Evolutionary conservation across 768 basidiomycete genomes (phyloP), one percentile per base, ranked within the genome.

Genomic region (Suillus subaureus): DNA sequence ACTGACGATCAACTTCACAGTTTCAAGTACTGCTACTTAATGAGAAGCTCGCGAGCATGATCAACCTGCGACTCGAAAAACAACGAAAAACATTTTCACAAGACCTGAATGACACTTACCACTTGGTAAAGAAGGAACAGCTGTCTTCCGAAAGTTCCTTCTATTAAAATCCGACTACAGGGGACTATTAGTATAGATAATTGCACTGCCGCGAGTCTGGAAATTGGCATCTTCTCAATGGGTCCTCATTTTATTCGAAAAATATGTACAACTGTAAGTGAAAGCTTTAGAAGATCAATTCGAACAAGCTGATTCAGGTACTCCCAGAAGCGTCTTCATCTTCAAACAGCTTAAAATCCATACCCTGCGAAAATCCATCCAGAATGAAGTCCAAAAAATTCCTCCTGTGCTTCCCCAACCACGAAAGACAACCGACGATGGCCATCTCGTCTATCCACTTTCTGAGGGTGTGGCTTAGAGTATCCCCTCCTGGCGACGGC

Each of bases 351-450:
- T 58, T 58, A 23, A 58, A 39, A 26, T 16, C 3, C 37, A 39
- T 16, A 15, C 15, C 37, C 56, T 23, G 56, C 37, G 4, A 2
- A 39, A 58, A 39, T 37, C 13, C n/a, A 13, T 56, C 35, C 35
- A 56, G 21, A 15, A 23, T 13, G 4, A 15, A 56, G 13, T 67
- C 49, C 23, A 64, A 39, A 37, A 28, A 43, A 31, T 67, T 52
- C 26, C 33, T 45, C 61, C 61, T 65, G 31, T 67, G 33, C 45
- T 40, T 67, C 37, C 63, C 64, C 64, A 67, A 31, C 67, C 67
- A 67, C 3, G 11, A n/a, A 33, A 68, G 45, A 33, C 51, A 33
- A n/a, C 64, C 64, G 26, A 68, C 43, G 40, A 68, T 47, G 15
- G 58, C 45, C 35, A 68, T 65, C 51, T 66, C 61, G 4, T 68